Evolutionary conservation across 2,329 filamentous ascomycete genomes (phyloP), one percentile per base, ranked within the genome.

Genomic region (Aspergillus sp.): DNA sequence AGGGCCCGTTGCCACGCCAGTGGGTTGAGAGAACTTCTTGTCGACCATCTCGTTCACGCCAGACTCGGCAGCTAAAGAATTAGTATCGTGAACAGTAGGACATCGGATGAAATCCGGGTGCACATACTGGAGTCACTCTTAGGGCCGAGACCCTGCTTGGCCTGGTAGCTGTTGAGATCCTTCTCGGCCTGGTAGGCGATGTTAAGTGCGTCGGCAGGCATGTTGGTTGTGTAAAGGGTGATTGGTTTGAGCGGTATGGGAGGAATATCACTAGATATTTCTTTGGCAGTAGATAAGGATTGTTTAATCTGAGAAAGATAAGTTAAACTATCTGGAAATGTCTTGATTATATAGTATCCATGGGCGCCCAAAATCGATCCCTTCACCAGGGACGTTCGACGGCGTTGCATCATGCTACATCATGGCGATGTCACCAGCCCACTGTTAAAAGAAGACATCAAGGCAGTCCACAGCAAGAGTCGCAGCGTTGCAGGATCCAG

Each of bases 51-150:
- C 62, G 45, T 72, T 60, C 46, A 72, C 60, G 27, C 68, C 68
- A 19, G 69, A 70, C 48, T 72, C 69, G 33, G 28, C 33, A n/a
- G 29, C 33, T 40, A 41, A 34, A 36, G 19, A 39, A 32, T 40
- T 33, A 41, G 27, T 26, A 30, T 48, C 31, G 19, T 26, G 5
- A 29, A 19, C 11, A 37, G 7, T 10, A 11, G 26, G 12, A 8
- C 27, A n/a, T 30, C 10, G 19, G 19, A 19, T 19, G 19, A 19
- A 10, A 4, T 27, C 6, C 19, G 7, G 27, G 6, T 27, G 12
- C 31, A 52, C 58, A 12, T 65, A 72, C 68, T 60, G 13, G 67
- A 68, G 40, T 64, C 60, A 47, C 68, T 71, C 48, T 65, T 60
- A 6, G 45, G 55, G n/a, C 64, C 65, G 42, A 57, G 47, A 6